Conservation (phyloP, 495 filamentous ascomycete species). For the Lophiotrema nucula region DNA sequence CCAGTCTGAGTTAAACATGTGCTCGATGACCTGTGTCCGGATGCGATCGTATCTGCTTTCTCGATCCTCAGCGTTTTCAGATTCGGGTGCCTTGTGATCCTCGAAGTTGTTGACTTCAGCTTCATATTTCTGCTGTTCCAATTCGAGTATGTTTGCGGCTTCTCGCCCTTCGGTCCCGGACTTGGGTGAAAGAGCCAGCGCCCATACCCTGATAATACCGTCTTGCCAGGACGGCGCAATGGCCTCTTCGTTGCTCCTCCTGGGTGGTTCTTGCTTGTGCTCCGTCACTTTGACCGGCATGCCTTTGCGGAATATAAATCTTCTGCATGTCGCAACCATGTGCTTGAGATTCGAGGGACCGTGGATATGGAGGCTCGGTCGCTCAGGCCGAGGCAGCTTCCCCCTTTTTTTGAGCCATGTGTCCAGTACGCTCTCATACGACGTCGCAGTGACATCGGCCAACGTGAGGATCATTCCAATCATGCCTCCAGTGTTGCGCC, state of each 20-base stretch:
- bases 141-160: background rate
- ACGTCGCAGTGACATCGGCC: constrained; percentile 57
- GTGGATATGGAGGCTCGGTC: constrained; percentile 60
- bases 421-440: constrained; percentile 37
- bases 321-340: constrained; percentile 73
- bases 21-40: constrained; percentile 59
- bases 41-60: constrained; percentile 50
- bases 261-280: constrained; percentile 43
- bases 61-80: constrained; percentile 29
- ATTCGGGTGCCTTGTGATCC: constrained; percentile 12
- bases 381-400: constrained; percentile 33
- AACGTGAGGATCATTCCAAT: constrained; percentile 79
- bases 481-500: constrained; percentile 74
- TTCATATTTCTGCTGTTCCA: constrained; percentile 1
- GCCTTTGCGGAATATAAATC: constrained; percentile 84
- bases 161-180: background rate
- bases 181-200: constrained; percentile 55
- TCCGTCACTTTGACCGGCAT: constrained; percentile 70
- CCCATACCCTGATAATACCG: constrained; percentile 76
- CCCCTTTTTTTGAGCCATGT: constrained; percentile 35
- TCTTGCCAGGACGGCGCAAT: constrained; percentile 70
- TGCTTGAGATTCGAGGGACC: constrained; percentile 76
- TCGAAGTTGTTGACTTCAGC: constrained; percentile 19
- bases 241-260: constrained; percentile 32
- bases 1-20: constrained; percentile 85